Conservation (phyloP, 176 grass and related monocot species). For the Raddia distichophylla region DNA sequence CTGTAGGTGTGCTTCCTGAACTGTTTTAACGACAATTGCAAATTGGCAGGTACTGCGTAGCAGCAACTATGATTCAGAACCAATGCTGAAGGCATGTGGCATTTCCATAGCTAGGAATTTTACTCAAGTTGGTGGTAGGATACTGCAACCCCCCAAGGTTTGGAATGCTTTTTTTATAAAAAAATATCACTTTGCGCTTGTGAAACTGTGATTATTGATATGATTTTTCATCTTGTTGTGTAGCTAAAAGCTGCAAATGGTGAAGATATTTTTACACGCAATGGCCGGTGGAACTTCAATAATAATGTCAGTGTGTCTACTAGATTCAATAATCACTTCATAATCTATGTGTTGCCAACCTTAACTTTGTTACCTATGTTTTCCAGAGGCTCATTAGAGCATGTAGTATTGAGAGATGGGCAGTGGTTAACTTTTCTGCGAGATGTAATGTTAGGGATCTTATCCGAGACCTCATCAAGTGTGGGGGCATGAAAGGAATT, state of each 20-base stretch:
- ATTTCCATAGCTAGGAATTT: constrained; percentile 66
- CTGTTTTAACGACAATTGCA: not conserved
- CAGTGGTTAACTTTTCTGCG: constrained; percentile 90
- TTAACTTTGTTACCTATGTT: constrained; percentile 30
- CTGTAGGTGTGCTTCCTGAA: not conserved
- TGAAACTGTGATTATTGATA: not conserved
- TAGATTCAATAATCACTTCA: not conserved
- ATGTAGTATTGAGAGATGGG: constrained; percentile 54
- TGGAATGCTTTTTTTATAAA: not conserved
- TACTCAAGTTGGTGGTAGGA: constrained; percentile 67
- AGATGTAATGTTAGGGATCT: constrained; percentile 61
- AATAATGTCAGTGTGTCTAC: constrained; percentile 59
- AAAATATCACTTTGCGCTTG: not conserved
- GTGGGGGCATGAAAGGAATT: constrained; percentile 77
- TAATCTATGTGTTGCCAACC: not conserved
- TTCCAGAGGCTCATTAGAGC: constrained; percentile 67
- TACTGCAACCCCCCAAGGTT: constrained; percentile 77
- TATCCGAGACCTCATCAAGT: constrained; percentile 70
- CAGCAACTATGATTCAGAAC: constrained; percentile 72
- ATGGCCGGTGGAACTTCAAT: constrained; percentile 94
- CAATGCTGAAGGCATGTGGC: constrained; percentile 73
- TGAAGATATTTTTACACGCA: constrained; percentile 68
- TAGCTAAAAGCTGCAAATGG: constrained; percentile 82
- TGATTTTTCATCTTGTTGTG: not conserved
- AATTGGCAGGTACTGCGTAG: constrained; percentile 53